Evolutionary conservation across 2,329 filamentous ascomycete genomes (phyloP).

Genomic region (Fusarium tjaetaba): DNA sequence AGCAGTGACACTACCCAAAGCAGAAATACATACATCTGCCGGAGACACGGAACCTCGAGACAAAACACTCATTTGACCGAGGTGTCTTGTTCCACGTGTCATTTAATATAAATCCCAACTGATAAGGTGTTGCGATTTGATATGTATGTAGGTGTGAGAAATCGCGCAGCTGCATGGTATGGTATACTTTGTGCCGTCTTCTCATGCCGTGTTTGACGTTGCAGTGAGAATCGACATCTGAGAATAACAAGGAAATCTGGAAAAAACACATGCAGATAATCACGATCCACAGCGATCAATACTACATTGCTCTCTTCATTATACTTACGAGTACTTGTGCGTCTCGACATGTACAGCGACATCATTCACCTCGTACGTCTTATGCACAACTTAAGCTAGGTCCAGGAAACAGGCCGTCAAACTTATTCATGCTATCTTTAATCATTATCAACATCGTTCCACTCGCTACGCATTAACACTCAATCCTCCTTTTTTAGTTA

Average conservation of each 20-base stretch:
- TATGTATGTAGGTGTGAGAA: constrained; percentile 3
- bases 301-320: background rate
- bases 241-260: background rate
- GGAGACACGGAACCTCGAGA: background rate
- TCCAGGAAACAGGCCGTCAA: constrained; percentile 1
- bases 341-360: background rate
- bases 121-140: constrained; percentile 7
- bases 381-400: no score
- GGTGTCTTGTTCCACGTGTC: constrained; percentile 19
- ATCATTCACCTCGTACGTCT: background rate
- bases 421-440: constrained; percentile 33
- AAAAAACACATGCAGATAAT: background rate
- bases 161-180: constrained; percentile 16
- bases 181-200: background rate
- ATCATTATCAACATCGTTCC: constrained; percentile 31
- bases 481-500: constrained; percentile 55
- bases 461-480: constrained; percentile 20
- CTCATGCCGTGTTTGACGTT: background rate
- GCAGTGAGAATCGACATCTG: background rate
- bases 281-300: background rate
- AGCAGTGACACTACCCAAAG: background rate
- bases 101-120: background rate
- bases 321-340: background rate
- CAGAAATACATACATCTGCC: constrained; percentile 5
- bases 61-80: background rate